These are phyloP conservation scores for Leonotis leonurus DNA, from an alignment of 257 asterid species.

Conservation along the genomic window DNA sequence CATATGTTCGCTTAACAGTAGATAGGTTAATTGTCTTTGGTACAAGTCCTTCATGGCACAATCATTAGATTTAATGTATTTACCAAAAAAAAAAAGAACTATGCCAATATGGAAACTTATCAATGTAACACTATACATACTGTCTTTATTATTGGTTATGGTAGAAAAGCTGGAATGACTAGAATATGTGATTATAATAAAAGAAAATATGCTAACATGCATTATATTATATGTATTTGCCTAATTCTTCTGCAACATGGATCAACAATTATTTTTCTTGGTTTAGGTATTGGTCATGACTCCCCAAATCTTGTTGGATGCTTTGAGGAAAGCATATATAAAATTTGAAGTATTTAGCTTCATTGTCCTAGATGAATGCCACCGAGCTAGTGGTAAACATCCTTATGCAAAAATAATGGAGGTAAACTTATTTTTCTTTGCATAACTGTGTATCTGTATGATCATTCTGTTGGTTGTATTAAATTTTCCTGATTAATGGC, in stretches of 20 bases:
- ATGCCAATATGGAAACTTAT: neutral
- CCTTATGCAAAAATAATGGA: conserved; percentile 75
- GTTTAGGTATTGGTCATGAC: conserved; percentile 85
- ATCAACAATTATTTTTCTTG: conserved; percentile 2
- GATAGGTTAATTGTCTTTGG: no score
- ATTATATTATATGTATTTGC: neutral
- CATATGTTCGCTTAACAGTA: no score
- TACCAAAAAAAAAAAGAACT: no score
- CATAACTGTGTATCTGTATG: neutral
- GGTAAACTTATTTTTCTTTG: conserved; percentile 30
- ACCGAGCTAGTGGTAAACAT: no score
- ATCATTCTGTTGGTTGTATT: neutral
- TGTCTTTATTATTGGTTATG: neutral
- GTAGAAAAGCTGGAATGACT: neutral
- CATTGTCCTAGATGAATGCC: no score
- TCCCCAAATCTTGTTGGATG: conserved; percentile 77
- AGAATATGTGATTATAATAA: neutral
- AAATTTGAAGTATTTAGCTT: conserved; percentile 43
- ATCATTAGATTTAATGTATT: no score
- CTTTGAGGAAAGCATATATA: conserved; percentile 56
- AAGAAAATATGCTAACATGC: neutral
- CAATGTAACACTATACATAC: neutral
- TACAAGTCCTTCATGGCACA: no score
- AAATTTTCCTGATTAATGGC: conserved; percentile 4
- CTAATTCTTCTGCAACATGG: neutral